phyloP scores from a whole-genome alignment of 176 grass and related monocot genomes.

The Hordeum vulgare region MorexV3_pseudomolecules_assembly NC_058521.1:84226000-84226499 shows the following conservation, averaged over 20 bases:
- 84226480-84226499: no score
- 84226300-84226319: not conserved
- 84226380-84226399: not conserved
- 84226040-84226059: not conserved
- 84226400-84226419: not conserved
- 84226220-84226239: not conserved
- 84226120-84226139: not conserved
- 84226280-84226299: not conserved
- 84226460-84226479: not conserved
- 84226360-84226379: not conserved
- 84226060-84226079: not conserved
- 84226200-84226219: no score
- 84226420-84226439: not conserved
- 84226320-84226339: not conserved
- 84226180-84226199: not conserved
- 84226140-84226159: not conserved
- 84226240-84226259: not conserved
- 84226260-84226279: not conserved
- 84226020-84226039: not conserved
- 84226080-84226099: not conserved
- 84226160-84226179: not conserved
- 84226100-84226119: not conserved
- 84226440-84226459: not conserved
- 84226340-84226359: not conserved
- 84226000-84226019: not conserved